Evolutionary conservation across 2,329 filamentous ascomycete species (phyloP), one percentile per base, ranked within the genome.

Genomic region (Chaetomiaceae sp.): DNA sequence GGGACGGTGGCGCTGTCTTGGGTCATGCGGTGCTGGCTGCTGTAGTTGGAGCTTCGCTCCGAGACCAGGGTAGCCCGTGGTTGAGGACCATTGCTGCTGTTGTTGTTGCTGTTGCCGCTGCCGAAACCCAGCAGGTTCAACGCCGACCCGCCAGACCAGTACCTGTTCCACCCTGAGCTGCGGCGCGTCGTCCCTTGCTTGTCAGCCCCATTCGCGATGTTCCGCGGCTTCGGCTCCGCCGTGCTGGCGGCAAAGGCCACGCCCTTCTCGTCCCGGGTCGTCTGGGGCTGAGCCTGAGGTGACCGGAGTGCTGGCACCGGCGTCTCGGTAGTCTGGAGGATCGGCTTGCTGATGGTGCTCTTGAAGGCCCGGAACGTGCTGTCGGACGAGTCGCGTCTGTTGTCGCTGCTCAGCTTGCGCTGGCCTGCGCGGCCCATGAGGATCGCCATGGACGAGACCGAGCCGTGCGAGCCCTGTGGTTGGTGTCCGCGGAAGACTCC

Each of bases 161-260:
- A 90, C 49, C 82, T 75, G 68, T 88, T 89, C 87, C 87, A 90
- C 44, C 85, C 85, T 3, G 85, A 89, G 62, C 84, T 88, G 64
- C 82, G 77, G 51, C 83, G 76, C 19, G 74, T 71, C 40, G 70
- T 71, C 45, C 73, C 76, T 46, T 77, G 66, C 48, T 62, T 60
- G 42, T 70, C 58, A 57, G 63, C 65, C 69, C 57, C 57, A 60
- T 56, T 51, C 71, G 54, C 57, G 66, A 65, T 52, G 69, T 72
- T 54, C 72, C 72, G 59, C 27, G 55, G 53, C 54, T 53, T 55
- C n/a, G 59, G 56, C 65, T 61, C 71, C 55, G 63, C 61, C 6
- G 62, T 65, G 50, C 61, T 59, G 37, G 61, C 49, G 5, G 68
- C 67, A 53, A 74, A 75, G 3, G 71, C 68, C 4, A 75, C 69